Evolutionary conservation across 2,329 filamentous ascomycete genomes (phyloP).

Genomic region (Nemania diffusa): DNA sequence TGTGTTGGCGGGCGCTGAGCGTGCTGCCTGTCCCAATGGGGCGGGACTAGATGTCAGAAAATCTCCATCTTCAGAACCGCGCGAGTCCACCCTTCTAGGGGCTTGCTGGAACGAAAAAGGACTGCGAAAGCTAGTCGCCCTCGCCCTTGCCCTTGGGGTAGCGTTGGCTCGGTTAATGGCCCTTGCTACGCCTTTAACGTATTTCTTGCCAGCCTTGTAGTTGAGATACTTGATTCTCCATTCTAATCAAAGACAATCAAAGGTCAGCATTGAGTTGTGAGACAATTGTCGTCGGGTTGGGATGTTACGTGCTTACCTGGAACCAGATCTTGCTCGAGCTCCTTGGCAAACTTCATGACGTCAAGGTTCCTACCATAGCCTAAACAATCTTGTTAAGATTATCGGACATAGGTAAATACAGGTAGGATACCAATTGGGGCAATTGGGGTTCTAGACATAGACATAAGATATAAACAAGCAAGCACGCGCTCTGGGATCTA

Average conservation of each 20-base stretch:
- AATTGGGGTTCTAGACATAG: not conserved
- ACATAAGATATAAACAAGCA: not conserved
- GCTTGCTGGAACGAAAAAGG: slow-evolving; percentile 42
- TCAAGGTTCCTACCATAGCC: slow-evolving; percentile 35
- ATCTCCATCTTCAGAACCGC: slow-evolving; percentile 37
- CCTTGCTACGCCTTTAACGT: slow-evolving; percentile 82
- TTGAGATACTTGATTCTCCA: slow-evolving; percentile 95
- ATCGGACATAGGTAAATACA: not conserved
- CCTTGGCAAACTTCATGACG: slow-evolving; percentile 76
- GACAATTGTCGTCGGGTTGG: not conserved
- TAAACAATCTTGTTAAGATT: not conserved
- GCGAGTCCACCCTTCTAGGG: slow-evolving; percentile 14
- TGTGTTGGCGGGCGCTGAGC: slow-evolving; percentile 40
- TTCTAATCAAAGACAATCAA: slow-evolving; percentile 59
- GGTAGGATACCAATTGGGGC: too few species aligned
- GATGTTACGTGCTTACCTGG: slow-evolving; percentile 66
- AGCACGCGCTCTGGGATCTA: not conserved
- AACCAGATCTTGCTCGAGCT: slow-evolving; percentile 87
- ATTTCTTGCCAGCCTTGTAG: slow-evolving; percentile 96
- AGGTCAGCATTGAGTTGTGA: slow-evolving; percentile 3
- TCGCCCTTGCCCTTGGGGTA: slow-evolving; percentile 62
- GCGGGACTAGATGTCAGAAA: slow-evolving; percentile 45
- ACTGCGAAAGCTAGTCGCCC: slow-evolving; percentile 48
- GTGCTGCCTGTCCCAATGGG: slow-evolving; percentile 40
- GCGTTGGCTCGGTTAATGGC: slow-evolving; percentile 73